Evolutionary conservation across 2,329 filamentous ascomycete genomes (phyloP).

Genomic region (Fusarium piperis): DNA sequence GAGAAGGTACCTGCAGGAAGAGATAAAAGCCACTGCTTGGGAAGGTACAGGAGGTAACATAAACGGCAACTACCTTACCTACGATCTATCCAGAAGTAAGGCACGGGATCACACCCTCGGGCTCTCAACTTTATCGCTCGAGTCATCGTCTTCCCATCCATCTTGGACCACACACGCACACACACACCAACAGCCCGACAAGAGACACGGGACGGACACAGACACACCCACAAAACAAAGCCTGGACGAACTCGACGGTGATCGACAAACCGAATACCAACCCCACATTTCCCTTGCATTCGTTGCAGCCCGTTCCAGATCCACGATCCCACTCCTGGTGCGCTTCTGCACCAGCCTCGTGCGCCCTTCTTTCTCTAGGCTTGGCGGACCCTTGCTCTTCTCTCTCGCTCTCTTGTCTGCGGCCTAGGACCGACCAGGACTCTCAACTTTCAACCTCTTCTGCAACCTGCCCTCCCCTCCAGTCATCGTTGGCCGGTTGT

Average conservation of each 20-base stretch:
- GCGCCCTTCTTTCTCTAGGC: constrained; percentile 14
- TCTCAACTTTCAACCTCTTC: background rate
- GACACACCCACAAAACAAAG: constrained; percentile 27
- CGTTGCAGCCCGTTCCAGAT: constrained; percentile 24
- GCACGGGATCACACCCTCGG: constrained; percentile 13
- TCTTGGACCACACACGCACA: background rate
- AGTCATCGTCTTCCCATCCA: constrained; percentile 12
- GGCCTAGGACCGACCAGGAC: background rate
- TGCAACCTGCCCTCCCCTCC: background rate
- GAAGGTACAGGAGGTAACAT: background rate
- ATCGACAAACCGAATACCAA: constrained; percentile 30
- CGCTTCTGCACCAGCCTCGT: constrained; percentile 19
- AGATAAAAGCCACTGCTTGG: background rate
- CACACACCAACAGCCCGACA: background rate
- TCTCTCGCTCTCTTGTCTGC: background rate
- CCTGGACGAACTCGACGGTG: constrained; percentile 7
- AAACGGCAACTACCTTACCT: background rate
- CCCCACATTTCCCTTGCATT: constrained; percentile 31
- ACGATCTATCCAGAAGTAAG: constrained; percentile 7
- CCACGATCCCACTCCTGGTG: constrained; percentile 16
- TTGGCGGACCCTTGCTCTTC: constrained; percentile 16
- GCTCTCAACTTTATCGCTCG: background rate
- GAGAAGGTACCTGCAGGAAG: background rate
- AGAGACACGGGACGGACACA: background rate
- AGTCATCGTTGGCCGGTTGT: background rate